These are phyloP conservation scores for Hypoxylon trugodes DNA, from an alignment of 495 filamentous ascomycete genomes.

Conservation along the genomic window DNA sequence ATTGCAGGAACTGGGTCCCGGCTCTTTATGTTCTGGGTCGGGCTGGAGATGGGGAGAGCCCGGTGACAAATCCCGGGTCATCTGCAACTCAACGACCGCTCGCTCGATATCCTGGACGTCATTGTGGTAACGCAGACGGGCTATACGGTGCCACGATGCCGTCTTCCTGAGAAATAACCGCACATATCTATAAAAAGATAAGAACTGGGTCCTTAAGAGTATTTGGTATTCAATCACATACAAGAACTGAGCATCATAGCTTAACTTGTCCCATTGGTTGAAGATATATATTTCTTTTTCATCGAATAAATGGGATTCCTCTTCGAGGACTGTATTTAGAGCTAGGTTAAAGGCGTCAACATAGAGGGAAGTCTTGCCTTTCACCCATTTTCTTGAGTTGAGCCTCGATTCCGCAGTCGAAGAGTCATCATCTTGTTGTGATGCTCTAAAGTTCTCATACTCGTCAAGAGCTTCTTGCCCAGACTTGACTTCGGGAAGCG, in stretches of 20 bases:
- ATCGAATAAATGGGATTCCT: constrained; percentile 89
- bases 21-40: neutral
- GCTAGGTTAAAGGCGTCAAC: constrained; percentile 97
- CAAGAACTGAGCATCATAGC: constrained; percentile 92
- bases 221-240: constrained; percentile 52
- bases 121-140: constrained; percentile 76
- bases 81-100: constrained; percentile 69
- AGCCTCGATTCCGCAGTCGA: constrained; percentile 48
- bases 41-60: neutral
- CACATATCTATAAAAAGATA: constrained; percentile 68
- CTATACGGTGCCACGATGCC: constrained; percentile 89
- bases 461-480: constrained; percentile 79
- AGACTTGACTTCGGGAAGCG: constrained; percentile 71
- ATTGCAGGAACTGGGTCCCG: neutral
- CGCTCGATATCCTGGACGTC: constrained; percentile 78
- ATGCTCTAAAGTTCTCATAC: constrained; percentile 70
- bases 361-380: constrained; percentile 82
- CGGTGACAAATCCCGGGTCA: constrained; percentile 23
- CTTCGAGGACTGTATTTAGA: constrained; percentile 86
- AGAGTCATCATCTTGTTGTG: constrained; percentile 53
- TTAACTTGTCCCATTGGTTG: constrained; percentile 72
- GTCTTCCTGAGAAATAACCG: constrained; percentile 94
- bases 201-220: constrained; percentile 1
- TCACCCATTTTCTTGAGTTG: constrained; percentile 54
- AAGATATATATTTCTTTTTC: constrained; percentile 82